phyloP scores from a whole-genome alignment of 164 flowering plant genomes.

The Protea cynaroides region DNA sequence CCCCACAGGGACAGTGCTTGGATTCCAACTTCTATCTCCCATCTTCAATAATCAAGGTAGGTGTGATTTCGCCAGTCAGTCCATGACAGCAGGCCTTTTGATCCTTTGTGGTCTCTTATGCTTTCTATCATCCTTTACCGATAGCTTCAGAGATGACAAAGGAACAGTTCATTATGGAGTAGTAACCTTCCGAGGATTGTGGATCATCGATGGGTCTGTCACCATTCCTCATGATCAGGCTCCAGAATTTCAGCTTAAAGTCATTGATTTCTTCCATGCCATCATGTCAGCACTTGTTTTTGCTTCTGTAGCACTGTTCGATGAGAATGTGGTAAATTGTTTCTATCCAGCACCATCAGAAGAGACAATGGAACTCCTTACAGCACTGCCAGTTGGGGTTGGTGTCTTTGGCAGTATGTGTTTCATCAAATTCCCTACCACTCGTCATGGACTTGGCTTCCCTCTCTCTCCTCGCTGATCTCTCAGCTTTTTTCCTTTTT shows the following conservation, averaged over 20 bases:
- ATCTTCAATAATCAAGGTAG: conserved; percentile 48
- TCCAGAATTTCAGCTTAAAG: conserved; percentile 26
- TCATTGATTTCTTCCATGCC: conserved; percentile 37
- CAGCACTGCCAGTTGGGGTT: background rate
- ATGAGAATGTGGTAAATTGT: conserved; percentile 32
- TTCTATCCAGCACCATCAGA: background rate
- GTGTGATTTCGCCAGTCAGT: conserved; percentile 42
- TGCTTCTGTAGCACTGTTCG: conserved; percentile 36
- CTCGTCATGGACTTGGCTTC: background rate
- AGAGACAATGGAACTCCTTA: background rate
- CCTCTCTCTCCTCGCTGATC: background rate
- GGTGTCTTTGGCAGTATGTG: background rate
- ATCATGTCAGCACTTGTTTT: conserved; percentile 38
- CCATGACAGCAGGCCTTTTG: conserved; percentile 35
- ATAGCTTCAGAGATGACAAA: conserved; percentile 40
- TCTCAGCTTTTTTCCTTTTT: background rate
- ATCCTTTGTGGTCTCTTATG: conserved; percentile 35
- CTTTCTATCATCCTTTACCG: conserved; percentile 50
- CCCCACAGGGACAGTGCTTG: conserved; percentile 61
- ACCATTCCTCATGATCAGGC: background rate
- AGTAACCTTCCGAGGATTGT: conserved; percentile 38
- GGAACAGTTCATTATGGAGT: conserved; percentile 51
- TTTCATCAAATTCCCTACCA: background rate
- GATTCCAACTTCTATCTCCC: conserved; percentile 58
- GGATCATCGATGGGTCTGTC: conserved; percentile 34